Evolutionary conservation across 129 eudicot genomes (phyloP).

Genomic region (Chrysanthemum seticuspe): DNA sequence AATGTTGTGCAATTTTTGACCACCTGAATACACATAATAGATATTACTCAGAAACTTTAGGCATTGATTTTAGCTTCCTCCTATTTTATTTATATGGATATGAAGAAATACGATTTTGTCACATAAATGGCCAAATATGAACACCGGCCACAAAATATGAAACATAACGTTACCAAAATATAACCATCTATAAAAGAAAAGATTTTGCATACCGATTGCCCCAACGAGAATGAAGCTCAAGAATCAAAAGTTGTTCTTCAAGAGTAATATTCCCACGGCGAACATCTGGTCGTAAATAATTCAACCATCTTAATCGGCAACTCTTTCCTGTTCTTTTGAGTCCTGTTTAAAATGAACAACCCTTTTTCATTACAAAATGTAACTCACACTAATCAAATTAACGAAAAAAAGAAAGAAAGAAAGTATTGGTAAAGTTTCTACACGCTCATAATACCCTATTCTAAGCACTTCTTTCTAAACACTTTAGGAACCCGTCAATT

Average conservation of each 20-base stretch:
- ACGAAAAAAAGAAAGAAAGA: neutral
- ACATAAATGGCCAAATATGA: no score
- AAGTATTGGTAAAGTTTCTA: slow-evolving; percentile 34
- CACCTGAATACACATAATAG: slow-evolving; percentile 35
- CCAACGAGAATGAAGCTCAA: slow-evolving; percentile 99
- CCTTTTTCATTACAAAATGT: neutral
- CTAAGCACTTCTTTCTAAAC: slow-evolving; percentile 29
- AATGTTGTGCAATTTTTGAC: slow-evolving; percentile 91
- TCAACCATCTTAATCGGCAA: slow-evolving; percentile 84
- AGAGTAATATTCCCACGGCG: slow-evolving; percentile 95
- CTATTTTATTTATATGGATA: no score
- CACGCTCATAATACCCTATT: slow-evolving; percentile 31
- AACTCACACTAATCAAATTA: neutral
- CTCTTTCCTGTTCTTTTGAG: slow-evolving; percentile 93
- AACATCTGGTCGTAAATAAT: slow-evolving; percentile 90
- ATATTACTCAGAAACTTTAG: neutral
- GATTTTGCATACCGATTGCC: slow-evolving; percentile 66
- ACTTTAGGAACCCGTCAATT: slow-evolving; percentile 23
- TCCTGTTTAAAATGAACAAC: slow-evolving; percentile 38
- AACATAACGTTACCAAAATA: no score
- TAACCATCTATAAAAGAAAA: neutral
- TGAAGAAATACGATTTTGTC: no score
- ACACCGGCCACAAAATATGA: no score
- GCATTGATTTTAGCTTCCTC: no score
- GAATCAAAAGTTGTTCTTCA: slow-evolving; percentile 91